Evolutionary conservation across 805 yeast genomes (phyloP).

Genomic region (Komagataella populi): DNA sequence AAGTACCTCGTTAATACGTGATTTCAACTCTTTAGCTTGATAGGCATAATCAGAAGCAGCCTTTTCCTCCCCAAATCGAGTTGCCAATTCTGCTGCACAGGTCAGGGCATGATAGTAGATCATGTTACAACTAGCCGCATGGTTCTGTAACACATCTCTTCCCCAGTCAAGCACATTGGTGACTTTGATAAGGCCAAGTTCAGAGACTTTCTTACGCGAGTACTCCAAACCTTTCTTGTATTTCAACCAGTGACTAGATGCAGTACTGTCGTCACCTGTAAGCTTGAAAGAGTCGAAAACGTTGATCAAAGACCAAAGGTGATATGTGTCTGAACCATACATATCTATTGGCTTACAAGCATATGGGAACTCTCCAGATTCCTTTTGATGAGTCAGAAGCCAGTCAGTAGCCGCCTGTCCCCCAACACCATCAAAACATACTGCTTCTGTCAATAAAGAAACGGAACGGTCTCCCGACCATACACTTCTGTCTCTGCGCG

Average conservation of each 20-base stretch:
- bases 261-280: constrained; percentile 1
- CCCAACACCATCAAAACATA: constrained; percentile 16
- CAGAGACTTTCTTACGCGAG: constrained; percentile 1
- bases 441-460: constrained; percentile 4
- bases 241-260: constrained; percentile 2
- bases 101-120: constrained; percentile 1
- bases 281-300: constrained; percentile 1
- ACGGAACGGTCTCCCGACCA: constrained; percentile 6
- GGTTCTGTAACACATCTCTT: constrained; percentile 3
- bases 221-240: constrained; percentile 3
- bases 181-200: constrained; percentile 3
- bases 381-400: constrained; percentile 7
- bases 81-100: constrained; percentile 1
- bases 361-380: constrained; percentile 4
- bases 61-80: constrained; percentile 1
- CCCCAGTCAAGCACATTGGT: constrained; percentile 5
- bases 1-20: constrained; percentile 1
- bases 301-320: constrained; percentile 3
- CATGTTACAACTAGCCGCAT: constrained; percentile 4
- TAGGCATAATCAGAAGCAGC: neutral
- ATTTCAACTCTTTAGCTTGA: constrained; percentile 1
- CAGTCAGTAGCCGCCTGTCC: constrained; percentile 12
- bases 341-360: constrained; percentile 4
- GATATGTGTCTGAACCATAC: constrained; percentile 5
- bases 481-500: constrained; percentile 6